Evolutionary conservation across 306 rosid genomes (phyloP), one percentile per base, ranked within the genome.

Genomic region (Ochetophila trinervis): DNA sequence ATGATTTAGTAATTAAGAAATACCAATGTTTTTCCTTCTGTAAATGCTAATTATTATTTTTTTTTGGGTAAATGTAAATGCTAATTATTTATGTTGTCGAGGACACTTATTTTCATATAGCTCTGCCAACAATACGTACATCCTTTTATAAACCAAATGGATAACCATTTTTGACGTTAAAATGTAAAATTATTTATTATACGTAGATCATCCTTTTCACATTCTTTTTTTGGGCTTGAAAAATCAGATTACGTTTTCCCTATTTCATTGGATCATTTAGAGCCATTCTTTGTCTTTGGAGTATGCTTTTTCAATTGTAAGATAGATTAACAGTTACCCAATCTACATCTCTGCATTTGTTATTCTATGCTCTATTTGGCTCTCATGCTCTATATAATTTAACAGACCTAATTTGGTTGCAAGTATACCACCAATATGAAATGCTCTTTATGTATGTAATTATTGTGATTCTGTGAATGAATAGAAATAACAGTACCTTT

Each of bases 401-500:
- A 49, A 55, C 30, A 62, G 68, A 40, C 27, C 56, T 69, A 49
- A 40, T 40, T 10, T 40, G 3, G 45, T 6, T 12, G 12, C 4
- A 40, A 6, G 8, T 40, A 40, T 40, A 10, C 8, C 12, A 40
- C 8, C 14, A 40, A 40, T 6, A 10, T 40, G 14, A 40, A 56
- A 18, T 63, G 36, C 27, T 75, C 44, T 52, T 62, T 23, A 35
- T 69, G 57, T 30, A 17, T 35, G 37, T 34, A 32, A 27, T 36
- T 44, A 30, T 48, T 47, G 1, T 63, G 36, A 63, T 44, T 19
- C 34, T 47, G 1, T 63, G 36, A 63, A 49, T 59, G 58, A 30
- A 27, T 52, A 60, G 45, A 65, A 74, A 35, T 67, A 37, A 62
- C 8, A 11, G 53, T 45, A 40, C 63, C 48, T 74, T 56, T 59